These are phyloP conservation scores for Talaromyces trachyspermus DNA, from an alignment of 495 filamentous ascomycete species.

Conservation along the genomic window DNA sequence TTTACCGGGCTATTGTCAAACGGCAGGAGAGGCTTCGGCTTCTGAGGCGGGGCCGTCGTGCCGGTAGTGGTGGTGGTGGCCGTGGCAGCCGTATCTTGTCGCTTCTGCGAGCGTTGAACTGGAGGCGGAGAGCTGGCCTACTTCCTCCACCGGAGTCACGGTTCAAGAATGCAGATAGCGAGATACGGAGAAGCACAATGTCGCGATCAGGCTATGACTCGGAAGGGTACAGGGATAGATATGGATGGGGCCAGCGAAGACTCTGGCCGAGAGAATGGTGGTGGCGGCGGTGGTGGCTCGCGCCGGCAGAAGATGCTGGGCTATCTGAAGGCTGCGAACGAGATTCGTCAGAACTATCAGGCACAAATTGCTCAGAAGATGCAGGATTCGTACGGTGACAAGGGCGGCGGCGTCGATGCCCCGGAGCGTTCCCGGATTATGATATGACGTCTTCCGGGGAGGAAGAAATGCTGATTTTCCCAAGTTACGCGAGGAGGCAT, in stretches of 20 bases:
- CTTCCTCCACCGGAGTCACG: slow-evolving; percentile 10
- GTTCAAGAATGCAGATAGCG: slow-evolving; percentile 20
- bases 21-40: slow-evolving; percentile 48
- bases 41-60: slow-evolving; percentile 26
- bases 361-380: slow-evolving; percentile 43
- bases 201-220: slow-evolving; percentile 23
- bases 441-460: slow-evolving; percentile 68
- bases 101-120: neutral
- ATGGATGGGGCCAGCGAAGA: slow-evolving; percentile 23
- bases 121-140: neutral
- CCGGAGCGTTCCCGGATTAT: slow-evolving; percentile 73
- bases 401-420: slow-evolving; percentile 51
- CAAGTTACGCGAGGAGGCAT: slow-evolving; percentile 76
- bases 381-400: slow-evolving; percentile 43
- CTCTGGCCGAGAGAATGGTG: slow-evolving; percentile 44
- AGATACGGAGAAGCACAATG: slow-evolving; percentile 23
- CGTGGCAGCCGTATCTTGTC: slow-evolving; percentile 1
- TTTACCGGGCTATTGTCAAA: slow-evolving; percentile 65
- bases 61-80: slow-evolving; percentile 8
- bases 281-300: too few relatives aligned
- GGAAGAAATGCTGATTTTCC: slow-evolving; percentile 92
- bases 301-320: slow-evolving; percentile 75
- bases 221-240: too few relatives aligned
- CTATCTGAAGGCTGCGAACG: slow-evolving; percentile 82
- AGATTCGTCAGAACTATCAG: slow-evolving; percentile 78